phyloP scores from a whole-genome alignment of 2,329 filamentous ascomycete species.

The Sarocladium brachiariae region DNA sequence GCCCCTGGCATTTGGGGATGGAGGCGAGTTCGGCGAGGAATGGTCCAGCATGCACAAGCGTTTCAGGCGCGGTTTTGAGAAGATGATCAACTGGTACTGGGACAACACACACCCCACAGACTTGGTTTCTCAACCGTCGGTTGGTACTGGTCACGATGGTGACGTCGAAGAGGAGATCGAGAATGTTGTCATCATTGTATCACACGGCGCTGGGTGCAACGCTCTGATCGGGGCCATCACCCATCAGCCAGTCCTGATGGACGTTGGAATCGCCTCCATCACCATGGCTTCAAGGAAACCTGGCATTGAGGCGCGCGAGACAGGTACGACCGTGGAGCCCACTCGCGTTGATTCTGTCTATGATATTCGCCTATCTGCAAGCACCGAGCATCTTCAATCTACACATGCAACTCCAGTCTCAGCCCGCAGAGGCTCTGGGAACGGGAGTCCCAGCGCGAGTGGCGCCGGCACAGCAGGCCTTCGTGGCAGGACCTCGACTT shows the following conservation, averaged over 20 bases:
- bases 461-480: constrained; percentile 4
- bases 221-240: constrained; percentile 88
- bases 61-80: constrained; percentile 72
- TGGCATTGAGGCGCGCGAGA: constrained; percentile 22
- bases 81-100: constrained; percentile 77
- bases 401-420: constrained; percentile 29
- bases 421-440: constrained; percentile 25
- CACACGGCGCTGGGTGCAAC: constrained; percentile 94
- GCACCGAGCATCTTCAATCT: constrained; percentile 62
- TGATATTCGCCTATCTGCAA: constrained; percentile 68
- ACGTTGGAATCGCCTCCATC: constrained; percentile 83
- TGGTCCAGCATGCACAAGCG: constrained; percentile 94
- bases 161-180: constrained; percentile 65
- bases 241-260: constrained; percentile 82
- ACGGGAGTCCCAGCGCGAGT: constrained; percentile 19
- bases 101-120: constrained; percentile 39
- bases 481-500: constrained; percentile 30
- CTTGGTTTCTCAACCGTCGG: constrained; percentile 37
- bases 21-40: constrained; percentile 83
- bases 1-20: constrained; percentile 76
- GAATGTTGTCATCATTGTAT: constrained; percentile 78
- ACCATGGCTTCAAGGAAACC: constrained; percentile 73
- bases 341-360: constrained; percentile 55
- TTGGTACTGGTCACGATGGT: constrained; percentile 49
- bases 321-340: constrained; percentile 2